These are phyloP conservation scores for Monosporascus sp. DNA, from an alignment of 2,329 filamentous ascomycete species.

Conservation along the genomic window DNA sequence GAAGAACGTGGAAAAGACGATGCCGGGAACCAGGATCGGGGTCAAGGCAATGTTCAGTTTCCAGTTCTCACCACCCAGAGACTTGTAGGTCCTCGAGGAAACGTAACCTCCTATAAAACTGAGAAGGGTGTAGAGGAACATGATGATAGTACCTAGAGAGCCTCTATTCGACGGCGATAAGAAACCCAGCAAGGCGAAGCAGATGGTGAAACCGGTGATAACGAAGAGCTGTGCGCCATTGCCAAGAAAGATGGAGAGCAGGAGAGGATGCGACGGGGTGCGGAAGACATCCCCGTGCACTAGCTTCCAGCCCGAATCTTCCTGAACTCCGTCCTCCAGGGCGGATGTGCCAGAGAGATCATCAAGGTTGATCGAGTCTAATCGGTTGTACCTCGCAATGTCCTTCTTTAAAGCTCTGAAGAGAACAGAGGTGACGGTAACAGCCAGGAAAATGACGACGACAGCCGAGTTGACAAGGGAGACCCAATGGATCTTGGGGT, in stretches of 20 bases:
- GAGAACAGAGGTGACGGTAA: constrained; percentile 90
- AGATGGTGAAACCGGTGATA: constrained; percentile 93
- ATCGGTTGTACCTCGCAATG: constrained; percentile 90
- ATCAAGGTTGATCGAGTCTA: constrained; percentile 86
- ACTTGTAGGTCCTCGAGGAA: constrained; percentile 88
- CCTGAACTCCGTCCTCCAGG: constrained; percentile 87
- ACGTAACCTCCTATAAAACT: constrained; percentile 89
- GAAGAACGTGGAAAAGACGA: constrained; percentile 88
- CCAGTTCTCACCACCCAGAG: constrained; percentile 87
- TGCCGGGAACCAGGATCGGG: constrained; percentile 74
- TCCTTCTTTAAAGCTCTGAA: constrained; percentile 87
- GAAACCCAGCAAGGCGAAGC: constrained; percentile 89
- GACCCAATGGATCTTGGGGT: constrained; percentile 99
- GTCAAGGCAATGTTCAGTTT: constrained; percentile 89
- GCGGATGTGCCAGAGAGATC: constrained; percentile 76
- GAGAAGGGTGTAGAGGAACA: constrained; percentile 88
- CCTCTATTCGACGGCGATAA: constrained; percentile 93
- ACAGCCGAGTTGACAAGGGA: constrained; percentile 94
- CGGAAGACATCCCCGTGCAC: constrained; percentile 98
- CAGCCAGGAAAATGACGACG: constrained; percentile 85
- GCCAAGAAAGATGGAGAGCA: constrained; percentile 82
- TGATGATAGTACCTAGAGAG: constrained; percentile 86
- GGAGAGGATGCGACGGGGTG: constrained; percentile 71
- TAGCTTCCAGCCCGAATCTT: constrained; percentile 97
- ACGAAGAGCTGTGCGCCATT: constrained; percentile 96